A percentile compares a stretch with the other conserved stretches of the same genome.
These are phyloP conservation scores for Pleurotus eryngii DNA, from an alignment of 768 basidiomycete genomes.

Conservation along the genomic window DNA sequence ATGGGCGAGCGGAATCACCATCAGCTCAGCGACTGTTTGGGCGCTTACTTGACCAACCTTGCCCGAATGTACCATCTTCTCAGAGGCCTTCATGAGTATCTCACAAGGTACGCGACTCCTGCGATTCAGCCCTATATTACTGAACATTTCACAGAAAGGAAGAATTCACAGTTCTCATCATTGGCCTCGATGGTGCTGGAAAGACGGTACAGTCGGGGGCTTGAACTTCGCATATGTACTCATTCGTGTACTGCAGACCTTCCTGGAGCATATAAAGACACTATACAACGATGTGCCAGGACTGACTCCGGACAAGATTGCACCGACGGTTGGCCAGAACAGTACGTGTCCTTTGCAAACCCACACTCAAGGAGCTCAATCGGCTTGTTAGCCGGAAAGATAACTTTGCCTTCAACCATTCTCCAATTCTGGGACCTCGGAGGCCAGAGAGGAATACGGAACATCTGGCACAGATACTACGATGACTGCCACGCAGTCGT, in stretches of 20 bases:
- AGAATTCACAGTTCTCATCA: slow-evolving; percentile 92
- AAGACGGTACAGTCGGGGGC: slow-evolving; percentile 63
- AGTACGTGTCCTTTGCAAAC: slow-evolving; percentile 48
- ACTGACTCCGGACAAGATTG: slow-evolving; percentile 90
- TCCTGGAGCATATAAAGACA: slow-evolving; percentile 93
- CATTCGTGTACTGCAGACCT: slow-evolving; percentile 48
- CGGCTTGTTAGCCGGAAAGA: slow-evolving; percentile 74
- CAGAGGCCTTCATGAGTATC: slow-evolving; percentile 85
- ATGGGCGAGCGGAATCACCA: slow-evolving; percentile 7
- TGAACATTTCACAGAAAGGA: slow-evolving; percentile 53
- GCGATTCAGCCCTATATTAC: background rate
- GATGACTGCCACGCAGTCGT: slow-evolving; percentile 96
- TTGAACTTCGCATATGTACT: background rate
- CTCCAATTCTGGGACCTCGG: slow-evolving; percentile 98
- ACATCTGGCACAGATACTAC: slow-evolving; percentile 94
- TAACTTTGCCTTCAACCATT: slow-evolving; percentile 88
- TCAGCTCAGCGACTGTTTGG: background rate
- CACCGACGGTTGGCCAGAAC: slow-evolving; percentile 96
- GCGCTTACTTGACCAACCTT: slow-evolving; percentile 11
- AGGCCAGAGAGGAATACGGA: slow-evolving; percentile 89
- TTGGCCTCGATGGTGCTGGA: slow-evolving; percentile 90
- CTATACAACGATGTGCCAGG: slow-evolving; percentile 85
- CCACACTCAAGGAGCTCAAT: background rate
- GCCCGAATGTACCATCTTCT: slow-evolving; percentile 86
- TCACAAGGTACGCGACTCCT: slow-evolving; percentile 60